These are phyloP conservation scores for Quercus rubra DNA, from an alignment of 306 rosid genomes.

Conservation along the genomic window DNA sequence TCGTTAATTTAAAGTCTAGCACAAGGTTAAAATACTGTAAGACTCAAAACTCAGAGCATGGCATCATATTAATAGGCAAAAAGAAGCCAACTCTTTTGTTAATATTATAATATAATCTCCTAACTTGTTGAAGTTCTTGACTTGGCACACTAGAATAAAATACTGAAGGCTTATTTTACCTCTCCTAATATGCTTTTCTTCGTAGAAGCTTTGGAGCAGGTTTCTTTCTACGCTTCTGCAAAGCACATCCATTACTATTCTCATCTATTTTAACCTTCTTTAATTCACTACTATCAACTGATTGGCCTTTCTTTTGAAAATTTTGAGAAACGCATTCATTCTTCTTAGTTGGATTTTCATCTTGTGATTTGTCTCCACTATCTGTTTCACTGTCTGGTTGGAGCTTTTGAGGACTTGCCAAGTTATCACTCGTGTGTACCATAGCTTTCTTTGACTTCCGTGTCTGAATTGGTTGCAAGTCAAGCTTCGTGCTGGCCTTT, in stretches of 20 bases:
- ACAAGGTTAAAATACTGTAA: background rate
- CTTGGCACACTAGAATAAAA: background rate
- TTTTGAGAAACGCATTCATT: background rate
- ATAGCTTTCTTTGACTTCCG: slow-evolving; percentile 17
- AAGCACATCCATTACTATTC: slow-evolving; percentile 3
- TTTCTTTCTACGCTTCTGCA: slow-evolving; percentile 17
- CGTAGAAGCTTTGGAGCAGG: slow-evolving; percentile 25
- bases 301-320: slow-evolving; percentile 1
- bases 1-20: background rate
- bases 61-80: background rate
- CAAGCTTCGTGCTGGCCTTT: slow-evolving; percentile 8
- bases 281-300: slow-evolving; percentile 7
- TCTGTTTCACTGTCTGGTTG: slow-evolving; percentile 12
- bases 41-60: background rate
- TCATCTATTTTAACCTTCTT: slow-evolving; percentile 21
- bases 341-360: slow-evolving; percentile 1
- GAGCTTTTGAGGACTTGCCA: slow-evolving; percentile 16
- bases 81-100: background rate
- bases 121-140: background rate
- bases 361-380: slow-evolving; percentile 15
- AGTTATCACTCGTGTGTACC: slow-evolving; percentile 17
- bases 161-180: background rate
- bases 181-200: slow-evolving; percentile 30
- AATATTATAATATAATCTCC: background rate
- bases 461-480: slow-evolving; percentile 11